Base-by-base conservation (phyloP, 495 filamentous ascomycete species). In the Melanomma pulvis-pyrius region DNA sequence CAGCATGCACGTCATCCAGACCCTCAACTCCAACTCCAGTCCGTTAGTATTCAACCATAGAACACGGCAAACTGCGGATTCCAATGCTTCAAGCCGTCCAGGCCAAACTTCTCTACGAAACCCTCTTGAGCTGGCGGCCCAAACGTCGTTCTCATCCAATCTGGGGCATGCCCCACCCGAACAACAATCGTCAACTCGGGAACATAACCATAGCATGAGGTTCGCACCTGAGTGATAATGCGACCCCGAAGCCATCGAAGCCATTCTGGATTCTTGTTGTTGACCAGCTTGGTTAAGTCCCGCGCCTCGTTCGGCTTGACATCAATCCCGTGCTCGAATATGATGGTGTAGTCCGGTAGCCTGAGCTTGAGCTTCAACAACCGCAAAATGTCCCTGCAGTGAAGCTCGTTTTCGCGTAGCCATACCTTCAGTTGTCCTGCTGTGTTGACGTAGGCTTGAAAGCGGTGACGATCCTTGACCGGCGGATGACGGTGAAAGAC, bases 211-310 rank as follows among this genome's bases (percentile, higher is more conserved):
- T 3, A 7, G 3, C 8, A 2, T 44, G 9, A 6, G 17, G 39
- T 44, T 44, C 51, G 51, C n/a, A 61, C 47, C 19, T 30, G 29
- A 24, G 44, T 51, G 17, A 61, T 36, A 6, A 30, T 19, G n/a
- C 28, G 49, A 25, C 15, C 19, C 24, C 59, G 44, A 8, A 61
- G 5, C 59, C 59, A 61, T 19, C 22, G 21, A n/a, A 32, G 28
- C 46, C 44, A 61, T 36, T 49, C 12, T 22, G 59, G 46, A 52
- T 61, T 34, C 29, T 30, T 50, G 28, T 61, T 50, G 59, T 61
- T 61, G 44, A 61, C 30, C 5, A 61, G 11, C 11, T 61, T 15
- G 24, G 7, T 50, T 5, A 51, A 19, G 12, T 21, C 55, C 5
- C 19, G 22, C n/a, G 32, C 29, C 22, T 41, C 7, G n/a, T 0